phyloP scores from a whole-genome alignment of 2,329 filamentous ascomycete species.

The Beauveria medogensis region DNA sequence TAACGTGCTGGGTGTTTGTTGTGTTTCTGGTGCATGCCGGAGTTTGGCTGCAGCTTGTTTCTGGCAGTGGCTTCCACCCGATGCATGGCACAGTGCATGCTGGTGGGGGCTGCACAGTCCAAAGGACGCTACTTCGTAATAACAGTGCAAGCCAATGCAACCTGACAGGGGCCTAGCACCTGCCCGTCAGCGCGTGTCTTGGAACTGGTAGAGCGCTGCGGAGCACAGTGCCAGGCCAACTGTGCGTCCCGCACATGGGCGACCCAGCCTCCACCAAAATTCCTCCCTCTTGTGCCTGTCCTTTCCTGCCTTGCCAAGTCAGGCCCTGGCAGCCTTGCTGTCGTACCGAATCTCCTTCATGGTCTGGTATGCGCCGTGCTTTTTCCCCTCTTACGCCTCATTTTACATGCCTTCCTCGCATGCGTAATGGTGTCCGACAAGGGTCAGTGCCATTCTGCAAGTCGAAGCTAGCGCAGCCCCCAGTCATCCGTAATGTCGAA shows the following conservation, averaged over 20 bases:
- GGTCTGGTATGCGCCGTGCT: too few relatives aligned
- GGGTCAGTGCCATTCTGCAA: neutral
- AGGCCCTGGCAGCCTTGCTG: neutral
- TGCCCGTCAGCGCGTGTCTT: neutral
- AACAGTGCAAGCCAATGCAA: neutral
- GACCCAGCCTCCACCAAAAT: neutral
- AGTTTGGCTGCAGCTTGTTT: neutral
- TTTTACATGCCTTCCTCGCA: too few relatives aligned
- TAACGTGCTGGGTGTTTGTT: neutral
- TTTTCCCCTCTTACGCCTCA: too few relatives aligned
- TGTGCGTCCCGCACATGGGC: neutral
- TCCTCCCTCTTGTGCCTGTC: neutral
- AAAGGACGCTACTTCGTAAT: neutral
- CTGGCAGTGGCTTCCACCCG: neutral
- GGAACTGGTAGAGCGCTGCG: neutral
- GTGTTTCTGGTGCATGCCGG: neutral
- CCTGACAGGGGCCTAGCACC: neutral
- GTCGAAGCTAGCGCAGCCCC: neutral
- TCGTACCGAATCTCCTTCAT: too few relatives aligned
- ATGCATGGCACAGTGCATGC: neutral
- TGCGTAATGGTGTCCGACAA: too few relatives aligned
- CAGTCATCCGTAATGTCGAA: neutral
- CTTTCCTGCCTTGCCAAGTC: neutral
- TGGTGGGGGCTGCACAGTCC: neutral
- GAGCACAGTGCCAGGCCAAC: slow-evolving; percentile 3